Evolutionary conservation across 2,329 filamentous ascomycete species (phyloP).

Genomic region (Meredithiella fracta): DNA sequence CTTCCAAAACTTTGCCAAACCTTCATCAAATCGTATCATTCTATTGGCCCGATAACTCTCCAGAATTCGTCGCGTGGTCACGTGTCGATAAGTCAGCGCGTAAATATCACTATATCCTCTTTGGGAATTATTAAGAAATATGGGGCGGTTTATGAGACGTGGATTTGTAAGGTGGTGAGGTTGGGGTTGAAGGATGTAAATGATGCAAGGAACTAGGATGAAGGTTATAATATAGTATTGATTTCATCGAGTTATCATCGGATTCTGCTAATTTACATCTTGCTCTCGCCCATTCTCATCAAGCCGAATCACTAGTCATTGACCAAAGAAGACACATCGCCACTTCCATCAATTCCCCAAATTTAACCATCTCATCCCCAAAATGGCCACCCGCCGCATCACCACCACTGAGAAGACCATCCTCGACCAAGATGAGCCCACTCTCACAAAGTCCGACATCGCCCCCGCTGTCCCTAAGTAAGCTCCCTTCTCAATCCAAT

Average conservation of each 20-base stretch:
- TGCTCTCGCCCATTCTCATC: too few species aligned
- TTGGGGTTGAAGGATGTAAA: not conserved
- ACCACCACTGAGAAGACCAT: constrained; percentile 42
- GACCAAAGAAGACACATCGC: not conserved
- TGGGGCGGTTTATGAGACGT: not conserved
- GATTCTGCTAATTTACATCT: too few species aligned
- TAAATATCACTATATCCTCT: not conserved
- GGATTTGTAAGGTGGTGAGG: not conserved
- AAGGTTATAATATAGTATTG: too few species aligned
- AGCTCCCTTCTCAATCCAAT: constrained; percentile 22
- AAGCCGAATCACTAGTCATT: too few species aligned
- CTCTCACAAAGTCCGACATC: constrained; percentile 47
- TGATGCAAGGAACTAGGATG: too few species aligned
- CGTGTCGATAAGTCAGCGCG: not conserved
- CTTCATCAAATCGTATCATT: not conserved
- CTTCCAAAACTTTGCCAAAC: too few species aligned
- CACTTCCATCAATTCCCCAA: not conserved
- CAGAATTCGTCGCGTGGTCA: not conserved
- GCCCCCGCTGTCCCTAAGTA: constrained; percentile 72
- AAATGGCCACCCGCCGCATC: constrained; percentile 55
- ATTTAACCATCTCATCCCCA: constrained; percentile 16
- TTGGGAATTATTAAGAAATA: not conserved
- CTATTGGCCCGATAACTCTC: not conserved
- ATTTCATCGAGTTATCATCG: too few species aligned
- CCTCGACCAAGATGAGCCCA: constrained; percentile 40